Evolutionary conservation across 1,284 basidiomycete species (phyloP), one percentile per base, ranked within the genome.

Genomic region (Puccinia hordei): DNA sequence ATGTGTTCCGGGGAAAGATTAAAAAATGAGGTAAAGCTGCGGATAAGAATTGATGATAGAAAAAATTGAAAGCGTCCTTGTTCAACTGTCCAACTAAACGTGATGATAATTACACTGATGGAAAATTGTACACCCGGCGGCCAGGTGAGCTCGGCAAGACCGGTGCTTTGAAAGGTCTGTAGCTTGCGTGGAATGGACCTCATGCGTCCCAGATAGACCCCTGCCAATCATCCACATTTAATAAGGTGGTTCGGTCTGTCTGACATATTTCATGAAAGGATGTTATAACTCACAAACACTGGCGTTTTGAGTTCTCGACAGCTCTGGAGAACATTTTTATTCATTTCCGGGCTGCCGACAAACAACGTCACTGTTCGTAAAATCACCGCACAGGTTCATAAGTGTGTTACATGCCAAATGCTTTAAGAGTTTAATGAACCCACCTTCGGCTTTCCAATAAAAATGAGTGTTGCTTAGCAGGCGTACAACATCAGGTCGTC

Each of bases 401-500:
- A 59, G 27, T 57, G 27, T 9, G 5, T 6, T 57, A 57, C 19
- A 57, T 57, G 6, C 6, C 19, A 57, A n/a, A n/a, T n/a, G 27
- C n/a, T n/a, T n/a, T n/a, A n/a, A n/a, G 4, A 24, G 19, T 24
- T 9, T 24, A 33, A 38, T 75, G 6, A 44, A 55, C 84, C 81
- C 83, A 90, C 90, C 90, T 88, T 92, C 91, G 3, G 91, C 91
- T 65, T 89, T 87, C 90, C 90, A 92, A 61, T 87, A 88, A 63
- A 88, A 84, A 83, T 91, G 90, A 0, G 87, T 88, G 82, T 92
- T 90, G 84, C 89, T 90, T 81, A 92, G 83, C 78, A 92, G 85
- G 85, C 91, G 91, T 90, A 92, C 91, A 17, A 90, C 90, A 83
- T 92, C 91, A 12, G 92, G 92, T 73, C 91, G 89, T 35, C 90